Evolutionary conservation across 768 basidiomycete species (phyloP).

Genomic region (Tricholoma saponaceum): DNA sequence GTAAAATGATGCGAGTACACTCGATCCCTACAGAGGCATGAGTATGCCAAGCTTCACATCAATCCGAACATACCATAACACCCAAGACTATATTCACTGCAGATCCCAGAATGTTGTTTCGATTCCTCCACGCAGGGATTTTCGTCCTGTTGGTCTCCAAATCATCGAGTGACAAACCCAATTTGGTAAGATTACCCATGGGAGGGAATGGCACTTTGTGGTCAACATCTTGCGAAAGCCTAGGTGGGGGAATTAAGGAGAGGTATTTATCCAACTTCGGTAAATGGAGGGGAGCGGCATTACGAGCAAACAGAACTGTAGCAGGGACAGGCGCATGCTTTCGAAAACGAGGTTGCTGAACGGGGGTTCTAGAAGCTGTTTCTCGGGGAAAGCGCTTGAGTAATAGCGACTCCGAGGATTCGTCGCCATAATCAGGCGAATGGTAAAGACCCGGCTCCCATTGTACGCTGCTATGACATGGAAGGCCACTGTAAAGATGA

Average conservation of each 20-base stretch:
- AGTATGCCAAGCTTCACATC: background rate
- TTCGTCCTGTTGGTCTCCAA: constrained; percentile 51
- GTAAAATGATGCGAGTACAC: constrained; percentile 62
- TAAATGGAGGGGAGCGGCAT: constrained; percentile 54
- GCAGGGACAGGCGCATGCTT: constrained; percentile 44
- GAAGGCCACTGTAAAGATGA: constrained; percentile 1
- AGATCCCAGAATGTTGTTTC: constrained; percentile 46
- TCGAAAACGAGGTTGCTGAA: background rate
- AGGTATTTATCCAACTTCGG: constrained; percentile 60
- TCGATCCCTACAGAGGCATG: constrained; percentile 51
- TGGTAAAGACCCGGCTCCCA: background rate
- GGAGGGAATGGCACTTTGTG: constrained; percentile 53
- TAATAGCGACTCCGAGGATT: constrained; percentile 10
- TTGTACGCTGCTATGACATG: background rate
- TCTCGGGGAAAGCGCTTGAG: background rate
- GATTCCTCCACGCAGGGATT: constrained; percentile 51
- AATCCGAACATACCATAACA: constrained; percentile 40
- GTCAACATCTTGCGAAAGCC: constrained; percentile 29
- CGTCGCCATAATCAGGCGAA: constrained; percentile 9
- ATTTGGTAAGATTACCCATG: constrained; percentile 48
- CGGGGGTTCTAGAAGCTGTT: background rate
- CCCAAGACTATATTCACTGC: constrained; percentile 47
- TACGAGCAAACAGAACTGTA: constrained; percentile 51
- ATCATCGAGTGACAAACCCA: constrained; percentile 51
- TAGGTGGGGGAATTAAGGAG: constrained; percentile 40